phyloP scores from a whole-genome alignment of 306 rosid species.

The Vigna trinervia region DNA sequence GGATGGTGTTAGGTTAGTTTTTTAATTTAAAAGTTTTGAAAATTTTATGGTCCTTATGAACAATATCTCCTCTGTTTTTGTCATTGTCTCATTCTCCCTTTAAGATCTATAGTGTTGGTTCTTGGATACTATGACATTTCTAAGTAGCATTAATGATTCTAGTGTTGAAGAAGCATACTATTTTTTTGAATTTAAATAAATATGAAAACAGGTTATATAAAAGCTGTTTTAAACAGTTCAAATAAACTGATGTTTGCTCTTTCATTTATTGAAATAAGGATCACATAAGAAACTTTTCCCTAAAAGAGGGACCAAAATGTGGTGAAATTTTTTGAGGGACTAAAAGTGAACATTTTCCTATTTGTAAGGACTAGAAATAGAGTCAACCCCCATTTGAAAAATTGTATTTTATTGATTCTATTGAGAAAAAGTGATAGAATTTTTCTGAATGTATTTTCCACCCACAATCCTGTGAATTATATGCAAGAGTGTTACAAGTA shows the following conservation, averaged over 20 bases:
- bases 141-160: neutral
- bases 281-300: no score
- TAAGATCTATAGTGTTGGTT: neutral
- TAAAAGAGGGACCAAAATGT: no score
- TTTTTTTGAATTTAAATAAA: neutral
- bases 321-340: no score
- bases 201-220: neutral
- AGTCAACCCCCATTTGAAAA: no score
- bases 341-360: no score
- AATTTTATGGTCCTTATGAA: neutral
- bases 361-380: no score
- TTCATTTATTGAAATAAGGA: no score
- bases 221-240: neutral
- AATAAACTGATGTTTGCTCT: neutral
- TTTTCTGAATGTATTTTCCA: no score
- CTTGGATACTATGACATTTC: neutral
- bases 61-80: neutral
- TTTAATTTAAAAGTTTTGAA: neutral
- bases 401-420: no score
- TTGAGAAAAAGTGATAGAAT: no score
- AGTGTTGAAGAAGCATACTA: neutral
- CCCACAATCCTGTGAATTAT: no score
- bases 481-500: no score
- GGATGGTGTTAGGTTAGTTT: neutral
- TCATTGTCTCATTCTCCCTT: neutral